Evolutionary conservation across 108 stramenopile species (phyloP).

Genomic region (Mediolabrus comicus): DNA sequence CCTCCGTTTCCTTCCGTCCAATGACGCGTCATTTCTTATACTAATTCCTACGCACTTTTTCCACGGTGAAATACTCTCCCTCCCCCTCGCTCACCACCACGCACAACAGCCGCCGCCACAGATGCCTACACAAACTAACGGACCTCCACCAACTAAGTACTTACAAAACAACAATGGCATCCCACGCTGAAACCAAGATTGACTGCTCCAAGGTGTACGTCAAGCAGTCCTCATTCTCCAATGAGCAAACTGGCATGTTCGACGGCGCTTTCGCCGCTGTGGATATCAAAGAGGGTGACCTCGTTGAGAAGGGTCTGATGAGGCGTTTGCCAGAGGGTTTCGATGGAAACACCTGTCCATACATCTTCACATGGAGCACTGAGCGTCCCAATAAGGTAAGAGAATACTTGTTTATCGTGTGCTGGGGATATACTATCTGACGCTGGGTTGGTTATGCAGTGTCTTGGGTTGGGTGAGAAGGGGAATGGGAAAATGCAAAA

Average conservation of each 20-base stretch:
- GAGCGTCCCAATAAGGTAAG: conserved; percentile 69
- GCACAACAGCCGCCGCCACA: too few relatives aligned
- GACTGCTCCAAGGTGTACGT: conserved; percentile 77
- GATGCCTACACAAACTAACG: too few relatives aligned
- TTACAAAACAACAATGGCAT: conserved; percentile 40
- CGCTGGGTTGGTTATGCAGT: background rate
- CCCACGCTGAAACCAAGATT: conserved; percentile 70
- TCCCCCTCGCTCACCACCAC: too few relatives aligned
- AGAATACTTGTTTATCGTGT: background rate
- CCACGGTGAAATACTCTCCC: too few relatives aligned
- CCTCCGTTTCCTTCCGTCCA: too few relatives aligned
- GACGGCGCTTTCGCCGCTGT: conserved; percentile 71
- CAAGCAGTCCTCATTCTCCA: conserved; percentile 67
- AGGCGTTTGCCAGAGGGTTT: conserved; percentile 75
- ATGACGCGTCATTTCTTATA: too few relatives aligned
- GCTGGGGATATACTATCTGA: too few relatives aligned
- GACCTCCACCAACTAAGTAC: too few relatives aligned
- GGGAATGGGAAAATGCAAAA: background rate
- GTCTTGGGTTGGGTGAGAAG: background rate
- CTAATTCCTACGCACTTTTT: too few relatives aligned
- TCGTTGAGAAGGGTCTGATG: conserved; percentile 75
- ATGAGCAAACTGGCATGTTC: conserved; percentile 60
- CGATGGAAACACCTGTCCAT: conserved; percentile 72
- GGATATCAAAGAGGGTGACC: conserved; percentile 64
- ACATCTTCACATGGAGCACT: conserved; percentile 72